Evolutionary conservation across 225 moss, liverwort and hornwort species (phyloP).

Genomic region (Physcomitrellopsis africana): DNA sequence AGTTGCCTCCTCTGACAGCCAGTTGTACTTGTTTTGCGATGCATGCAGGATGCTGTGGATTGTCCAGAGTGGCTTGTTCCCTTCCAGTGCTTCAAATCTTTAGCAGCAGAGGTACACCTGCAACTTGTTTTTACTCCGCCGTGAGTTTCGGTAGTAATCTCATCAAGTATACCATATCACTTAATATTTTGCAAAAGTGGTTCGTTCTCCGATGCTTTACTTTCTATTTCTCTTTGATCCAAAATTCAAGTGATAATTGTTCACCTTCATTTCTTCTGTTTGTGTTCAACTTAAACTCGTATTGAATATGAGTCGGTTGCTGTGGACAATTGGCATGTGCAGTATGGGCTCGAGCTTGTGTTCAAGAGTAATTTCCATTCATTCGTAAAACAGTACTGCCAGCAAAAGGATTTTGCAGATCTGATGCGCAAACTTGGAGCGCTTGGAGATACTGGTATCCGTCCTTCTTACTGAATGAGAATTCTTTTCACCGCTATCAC

Average conservation of each 20-base stretch:
- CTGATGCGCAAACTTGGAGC: slow-evolving; percentile 94
- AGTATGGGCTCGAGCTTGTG: slow-evolving; percentile 89
- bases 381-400: slow-evolving; percentile 89
- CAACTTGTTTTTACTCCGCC: background rate
- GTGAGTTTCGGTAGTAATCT: background rate
- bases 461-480: slow-evolving; percentile 14
- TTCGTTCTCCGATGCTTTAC: background rate
- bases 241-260: background rate
- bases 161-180: background rate
- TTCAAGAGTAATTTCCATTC: slow-evolving; percentile 93
- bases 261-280: background rate
- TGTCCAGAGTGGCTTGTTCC: slow-evolving; percentile 99
- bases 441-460: slow-evolving; percentile 76
- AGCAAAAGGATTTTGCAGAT: slow-evolving; percentile 88
- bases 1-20: background rate
- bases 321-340: slow-evolving; percentile 34
- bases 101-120: slow-evolving; percentile 75
- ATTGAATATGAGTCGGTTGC: slow-evolving; percentile 10
- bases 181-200: background rate
- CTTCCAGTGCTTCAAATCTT: slow-evolving; percentile 77
- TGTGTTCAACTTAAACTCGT: background rate
- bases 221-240: background rate
- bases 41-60: slow-evolving; percentile 92
- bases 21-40: slow-evolving; percentile 20
- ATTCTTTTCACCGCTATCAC: slow-evolving; percentile 20